Conservation (phyloP, 768 basidiomycete species). For the Kwoniella shandongensis region DNA sequence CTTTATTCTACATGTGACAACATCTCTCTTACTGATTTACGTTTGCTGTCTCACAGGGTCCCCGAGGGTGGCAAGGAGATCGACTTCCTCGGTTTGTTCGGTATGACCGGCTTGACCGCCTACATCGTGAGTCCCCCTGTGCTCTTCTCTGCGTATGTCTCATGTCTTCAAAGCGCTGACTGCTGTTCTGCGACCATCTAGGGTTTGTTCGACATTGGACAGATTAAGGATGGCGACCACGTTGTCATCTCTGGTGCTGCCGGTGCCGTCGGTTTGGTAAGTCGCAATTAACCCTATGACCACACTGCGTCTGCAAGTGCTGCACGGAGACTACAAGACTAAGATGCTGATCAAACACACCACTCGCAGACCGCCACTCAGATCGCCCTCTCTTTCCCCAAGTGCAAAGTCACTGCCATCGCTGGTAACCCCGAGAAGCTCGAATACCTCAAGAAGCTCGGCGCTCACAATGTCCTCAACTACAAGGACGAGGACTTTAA, state of each 20-base stretch:
- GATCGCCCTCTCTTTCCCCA: conserved; percentile 48
- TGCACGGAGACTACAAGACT: too few relatives aligned
- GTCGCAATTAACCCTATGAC: conserved; percentile 4
- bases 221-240: conserved; percentile 74
- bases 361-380: conserved; percentile 46
- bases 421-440: conserved; percentile 84
- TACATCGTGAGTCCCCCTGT: conserved; percentile 66
- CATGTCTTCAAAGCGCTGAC: too few relatives aligned
- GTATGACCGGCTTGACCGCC: conserved; percentile 73
- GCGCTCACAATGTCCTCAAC: conserved; percentile 78
- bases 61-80: conserved; percentile 64
- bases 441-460: conserved; percentile 77
- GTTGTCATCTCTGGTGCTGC: conserved; percentile 88
- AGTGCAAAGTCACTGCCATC: conserved; percentile 74
- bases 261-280: conserved; percentile 64
- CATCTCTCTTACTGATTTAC: neutral
- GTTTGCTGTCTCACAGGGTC: conserved; percentile 18
- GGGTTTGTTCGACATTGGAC: conserved; percentile 79
- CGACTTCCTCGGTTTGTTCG: conserved; percentile 82
- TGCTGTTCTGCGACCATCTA: conserved; percentile 52
- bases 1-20: neutral
- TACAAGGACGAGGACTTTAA: conserved; percentile 78
- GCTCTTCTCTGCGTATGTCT: conserved; percentile 7
- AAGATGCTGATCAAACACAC: too few relatives aligned
- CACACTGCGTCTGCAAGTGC: too few relatives aligned